Percentiles rank a stretch among this genome's conserved stretches.
Evolutionary conservation across 768 basidiomycete species (phyloP).

Genomic region (Austroboletus eburneus): DNA sequence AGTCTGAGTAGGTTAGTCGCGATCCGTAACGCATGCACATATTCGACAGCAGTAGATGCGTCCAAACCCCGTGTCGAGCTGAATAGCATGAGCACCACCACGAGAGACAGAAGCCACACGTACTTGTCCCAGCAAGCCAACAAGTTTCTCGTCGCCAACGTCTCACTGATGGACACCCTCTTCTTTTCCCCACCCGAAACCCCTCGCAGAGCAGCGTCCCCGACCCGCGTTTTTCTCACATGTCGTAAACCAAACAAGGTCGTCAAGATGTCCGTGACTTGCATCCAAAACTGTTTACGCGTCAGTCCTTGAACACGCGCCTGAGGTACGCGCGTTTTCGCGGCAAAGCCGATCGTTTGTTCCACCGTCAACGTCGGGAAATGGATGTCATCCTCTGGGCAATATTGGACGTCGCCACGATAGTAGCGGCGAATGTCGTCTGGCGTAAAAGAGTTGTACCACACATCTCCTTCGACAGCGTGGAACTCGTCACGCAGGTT

Average conservation of each 20-base stretch:
- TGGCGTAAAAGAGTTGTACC: slow-evolving; percentile 73
- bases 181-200: slow-evolving; percentile 80
- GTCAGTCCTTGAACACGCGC: slow-evolving; percentile 41
- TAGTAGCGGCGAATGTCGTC: slow-evolving; percentile 58
- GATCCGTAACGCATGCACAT: slow-evolving; percentile 64
- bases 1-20: slow-evolving; percentile 51
- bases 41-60: slow-evolving; percentile 70
- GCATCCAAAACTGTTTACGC: slow-evolving; percentile 29
- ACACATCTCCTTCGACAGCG: slow-evolving; percentile 61
- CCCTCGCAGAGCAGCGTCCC: slow-evolving; percentile 73
- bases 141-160: slow-evolving; percentile 64
- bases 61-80: slow-evolving; percentile 68
- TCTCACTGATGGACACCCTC: slow-evolving; percentile 75
- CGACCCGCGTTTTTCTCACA: slow-evolving; percentile 69
- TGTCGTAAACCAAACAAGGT: slow-evolving; percentile 77
- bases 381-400: slow-evolving; percentile 82
- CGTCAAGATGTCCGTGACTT: slow-evolving; percentile 43
- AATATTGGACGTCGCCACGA: slow-evolving; percentile 79
- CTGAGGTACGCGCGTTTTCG: slow-evolving; percentile 63
- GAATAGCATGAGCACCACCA: slow-evolving; percentile 45
- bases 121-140: slow-evolving; percentile 77
- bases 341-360: slow-evolving; percentile 69
- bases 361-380: slow-evolving; percentile 81
- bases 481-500: slow-evolving; percentile 72
- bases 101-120: slow-evolving; percentile 17